A percentile compares a stretch with the other conserved stretches of the same genome.
phyloP scores from a whole-genome alignment of 73 alveolate genomes.

The Tetrahymena thermophila region DNA sequence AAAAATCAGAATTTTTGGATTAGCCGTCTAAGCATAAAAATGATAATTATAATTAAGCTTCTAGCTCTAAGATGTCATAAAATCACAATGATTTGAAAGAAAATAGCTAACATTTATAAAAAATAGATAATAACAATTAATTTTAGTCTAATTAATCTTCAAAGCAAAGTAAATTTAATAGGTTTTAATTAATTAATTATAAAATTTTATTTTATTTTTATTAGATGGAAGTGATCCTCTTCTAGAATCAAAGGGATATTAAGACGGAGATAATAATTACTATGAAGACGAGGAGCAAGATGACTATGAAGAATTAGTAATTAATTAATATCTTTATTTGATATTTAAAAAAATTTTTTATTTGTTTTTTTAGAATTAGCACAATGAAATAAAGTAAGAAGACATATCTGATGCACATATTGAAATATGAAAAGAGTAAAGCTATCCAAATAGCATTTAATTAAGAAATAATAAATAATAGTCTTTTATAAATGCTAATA shows the following conservation, averaged over 20 bases:
- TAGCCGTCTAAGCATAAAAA: not conserved
- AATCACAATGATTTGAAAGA: not conserved
- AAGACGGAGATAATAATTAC: not conserved
- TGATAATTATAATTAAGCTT: not conserved
- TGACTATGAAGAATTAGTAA: not conserved
- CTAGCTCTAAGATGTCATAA: not conserved
- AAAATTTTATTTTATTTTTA: not conserved
- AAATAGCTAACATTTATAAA: not conserved
- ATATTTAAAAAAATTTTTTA: not conserved
- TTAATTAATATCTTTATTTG: not conserved
- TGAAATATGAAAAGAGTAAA: not conserved
- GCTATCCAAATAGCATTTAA: not conserved
- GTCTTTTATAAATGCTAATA: not conserved
- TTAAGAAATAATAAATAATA: not conserved
- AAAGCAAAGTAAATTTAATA: not conserved
- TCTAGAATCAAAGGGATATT: not conserved
- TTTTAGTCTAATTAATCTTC: not conserved
- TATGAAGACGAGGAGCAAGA: not conserved
- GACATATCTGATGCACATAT: not conserved
- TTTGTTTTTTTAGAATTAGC: not conserved
- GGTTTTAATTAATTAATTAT: not conserved
- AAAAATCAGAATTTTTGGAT: not conserved
- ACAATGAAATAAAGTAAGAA: not conserved
- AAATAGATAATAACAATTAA: not conserved
- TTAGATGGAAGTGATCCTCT: not conserved